phyloP scores from a whole-genome alignment of 1,284 basidiomycete species.

The Pseudozyma sp. region DNA sequence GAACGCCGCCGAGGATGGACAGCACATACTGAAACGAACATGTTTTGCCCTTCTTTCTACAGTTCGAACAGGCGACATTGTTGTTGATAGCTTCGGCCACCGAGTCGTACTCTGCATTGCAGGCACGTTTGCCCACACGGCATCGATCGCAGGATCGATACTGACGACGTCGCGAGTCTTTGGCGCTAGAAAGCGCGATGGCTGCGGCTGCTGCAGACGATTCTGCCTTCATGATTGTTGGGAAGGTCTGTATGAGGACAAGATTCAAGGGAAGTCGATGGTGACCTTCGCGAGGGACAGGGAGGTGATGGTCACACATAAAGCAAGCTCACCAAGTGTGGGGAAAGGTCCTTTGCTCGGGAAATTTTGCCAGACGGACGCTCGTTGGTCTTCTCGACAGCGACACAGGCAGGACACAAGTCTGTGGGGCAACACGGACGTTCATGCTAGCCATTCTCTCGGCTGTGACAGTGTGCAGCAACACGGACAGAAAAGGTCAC shows the following conservation, averaged over 20 bases:
- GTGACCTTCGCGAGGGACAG: no score
- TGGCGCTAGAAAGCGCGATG: slow-evolving; percentile 1
- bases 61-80: slow-evolving; percentile 31
- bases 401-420: no score
- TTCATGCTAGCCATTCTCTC: no score
- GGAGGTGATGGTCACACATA: background rate
- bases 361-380: no score
- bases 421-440: no score
- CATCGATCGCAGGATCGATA: slow-evolving; percentile 39
- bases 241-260: no score
- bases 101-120: slow-evolving; percentile 30
- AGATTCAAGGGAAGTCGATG: no score
- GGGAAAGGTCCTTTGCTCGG: no score
- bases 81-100: slow-evolving; percentile 33
- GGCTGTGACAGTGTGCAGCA: no score
- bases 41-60: slow-evolving; percentile 29
- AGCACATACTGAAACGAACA: slow-evolving; percentile 34
- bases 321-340: no score
- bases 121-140: slow-evolving; percentile 24
- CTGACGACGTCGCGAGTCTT: slow-evolving; percentile 29
- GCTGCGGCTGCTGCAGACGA: background rate
- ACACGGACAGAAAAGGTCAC: background rate
- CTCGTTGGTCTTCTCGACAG: no score
- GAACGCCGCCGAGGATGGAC: slow-evolving; percentile 25
- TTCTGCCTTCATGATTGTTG: slow-evolving; percentile 5